A percentile compares a stretch with the other conserved stretches of the same genome.
phyloP scores from a whole-genome alignment of 2,329 filamentous ascomycete species.

The Monosporascus ibericus region DNA sequence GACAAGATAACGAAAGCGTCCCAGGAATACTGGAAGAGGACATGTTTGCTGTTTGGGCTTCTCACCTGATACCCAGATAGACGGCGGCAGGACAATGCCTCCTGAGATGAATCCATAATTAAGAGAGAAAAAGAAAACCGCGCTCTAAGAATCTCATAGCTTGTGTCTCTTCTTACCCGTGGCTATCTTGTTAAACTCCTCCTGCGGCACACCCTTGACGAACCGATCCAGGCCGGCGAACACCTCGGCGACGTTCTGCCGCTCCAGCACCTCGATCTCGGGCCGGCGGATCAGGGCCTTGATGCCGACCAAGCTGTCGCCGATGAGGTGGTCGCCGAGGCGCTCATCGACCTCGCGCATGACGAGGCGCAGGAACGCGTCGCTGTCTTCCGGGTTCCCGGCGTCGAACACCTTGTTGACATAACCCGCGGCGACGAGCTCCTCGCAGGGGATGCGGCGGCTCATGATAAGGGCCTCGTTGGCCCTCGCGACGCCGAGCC shows the following conservation, averaged over 20 bases:
- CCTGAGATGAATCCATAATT: conserved; percentile 1
- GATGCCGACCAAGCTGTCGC: conserved; percentile 73
- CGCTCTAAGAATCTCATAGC: conserved; percentile 36
- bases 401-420: conserved; percentile 75
- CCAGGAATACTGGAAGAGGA: conserved; percentile 77
- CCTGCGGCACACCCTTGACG: conserved; percentile 71
- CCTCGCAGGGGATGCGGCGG: conserved; percentile 64
- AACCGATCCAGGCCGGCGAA: conserved; percentile 82
- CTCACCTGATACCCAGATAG: conserved; percentile 39
- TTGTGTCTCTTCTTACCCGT: conserved; percentile 92
- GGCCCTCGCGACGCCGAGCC: conserved; percentile 73
- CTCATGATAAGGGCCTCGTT: conserved; percentile 94
- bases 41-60: conserved; percentile 74
- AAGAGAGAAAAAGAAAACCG: background rate
- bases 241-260: conserved; percentile 75
- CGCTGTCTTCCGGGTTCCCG: conserved; percentile 50
- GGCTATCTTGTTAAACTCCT: conserved; percentile 81
- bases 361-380: conserved; percentile 65
- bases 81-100: background rate
- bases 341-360: conserved; percentile 74
- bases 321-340: conserved; percentile 72
- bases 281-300: conserved; percentile 77
- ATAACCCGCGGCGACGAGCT: conserved; percentile 71
- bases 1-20: conserved; percentile 57
- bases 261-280: conserved; percentile 66